Conservation (phyloP, 805 yeast species). For the Nakazawaea ambrosiae region DNA sequence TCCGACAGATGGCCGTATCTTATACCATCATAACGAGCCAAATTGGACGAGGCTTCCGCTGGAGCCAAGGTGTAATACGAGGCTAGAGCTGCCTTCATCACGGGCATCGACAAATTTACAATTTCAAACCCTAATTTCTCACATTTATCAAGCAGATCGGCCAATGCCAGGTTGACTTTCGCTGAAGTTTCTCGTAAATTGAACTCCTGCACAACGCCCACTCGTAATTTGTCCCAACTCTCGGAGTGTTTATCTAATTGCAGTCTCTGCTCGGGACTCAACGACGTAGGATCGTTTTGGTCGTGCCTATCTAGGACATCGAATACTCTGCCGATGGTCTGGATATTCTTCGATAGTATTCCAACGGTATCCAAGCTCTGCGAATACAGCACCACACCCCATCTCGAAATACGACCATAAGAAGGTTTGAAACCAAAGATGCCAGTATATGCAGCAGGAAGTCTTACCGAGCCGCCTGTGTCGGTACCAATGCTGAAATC, state of each 20-base stretch:
- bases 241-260: conserved; percentile 13
- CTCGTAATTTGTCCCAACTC: conserved; percentile 17
- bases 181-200: conserved; percentile 46
- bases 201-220: conserved; percentile 76
- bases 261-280: conserved; percentile 30
- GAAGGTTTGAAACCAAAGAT: conserved; percentile 87
- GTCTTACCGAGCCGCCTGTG: conserved; percentile 93
- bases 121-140: conserved; percentile 44
- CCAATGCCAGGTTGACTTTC: conserved; percentile 41
- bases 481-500: conserved; percentile 89
- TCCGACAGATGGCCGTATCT: conserved; percentile 63
- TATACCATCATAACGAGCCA: conserved; percentile 85
- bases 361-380: conserved; percentile 96
- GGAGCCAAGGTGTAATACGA: conserved; percentile 85
- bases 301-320: conserved; percentile 54
- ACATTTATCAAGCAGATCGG: conserved; percentile 35
- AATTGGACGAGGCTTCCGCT: conserved; percentile 90
- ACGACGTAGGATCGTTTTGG: conserved; percentile 71
- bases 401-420: conserved; percentile 85
- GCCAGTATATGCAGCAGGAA: conserved; percentile 87
- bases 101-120: conserved; percentile 62
- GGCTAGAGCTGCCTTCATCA: conserved; percentile 59
- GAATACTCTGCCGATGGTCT: conserved; percentile 41
- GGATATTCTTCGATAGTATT: conserved; percentile 48
- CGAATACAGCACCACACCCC: conserved; percentile 91